Evolutionary conservation across 768 basidiomycete genomes (phyloP).

Genomic region (Pholiota microspora): DNA sequence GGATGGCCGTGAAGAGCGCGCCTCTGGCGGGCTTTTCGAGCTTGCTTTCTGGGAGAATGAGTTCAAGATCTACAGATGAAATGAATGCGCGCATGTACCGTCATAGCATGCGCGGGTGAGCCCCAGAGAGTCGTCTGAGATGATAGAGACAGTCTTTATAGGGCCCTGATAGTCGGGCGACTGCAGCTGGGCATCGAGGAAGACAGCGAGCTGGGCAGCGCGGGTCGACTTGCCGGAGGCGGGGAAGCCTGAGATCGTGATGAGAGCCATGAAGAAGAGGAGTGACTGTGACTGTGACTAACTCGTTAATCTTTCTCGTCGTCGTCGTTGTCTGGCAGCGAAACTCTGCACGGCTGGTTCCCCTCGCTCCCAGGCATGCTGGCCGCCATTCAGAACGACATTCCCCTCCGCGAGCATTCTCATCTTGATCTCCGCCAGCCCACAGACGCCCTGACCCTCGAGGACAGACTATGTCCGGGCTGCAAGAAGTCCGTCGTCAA

Average conservation of each 20-base stretch:
- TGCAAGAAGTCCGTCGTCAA: constrained; percentile 80
- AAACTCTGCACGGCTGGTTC: constrained; percentile 1
- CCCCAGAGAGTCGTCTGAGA: constrained; percentile 76
- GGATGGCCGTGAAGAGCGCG: constrained; percentile 79
- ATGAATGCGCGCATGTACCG: constrained; percentile 42
- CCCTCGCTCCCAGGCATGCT: constrained; percentile 19
- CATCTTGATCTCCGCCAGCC: constrained; percentile 30
- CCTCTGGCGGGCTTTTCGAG: constrained; percentile 89
- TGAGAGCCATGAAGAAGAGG: constrained; percentile 69
- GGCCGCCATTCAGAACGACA: constrained; percentile 23
- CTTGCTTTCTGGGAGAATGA: constrained; percentile 51
- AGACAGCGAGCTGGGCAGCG: constrained; percentile 57
- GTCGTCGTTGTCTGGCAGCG: constrained; percentile 12
- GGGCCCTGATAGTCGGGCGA: constrained; percentile 55
- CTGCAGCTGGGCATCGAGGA: constrained; percentile 52
- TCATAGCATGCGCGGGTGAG: constrained; percentile 68
- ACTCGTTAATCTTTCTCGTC: constrained; percentile 6
- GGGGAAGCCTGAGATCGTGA: constrained; percentile 89
- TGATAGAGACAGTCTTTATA: constrained; percentile 38
- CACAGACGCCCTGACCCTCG: constrained; percentile 29
- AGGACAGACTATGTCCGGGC: constrained; percentile 75
- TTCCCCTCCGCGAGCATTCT: constrained; percentile 35
- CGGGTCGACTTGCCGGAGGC: constrained; percentile 83
- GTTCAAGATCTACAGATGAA: not conserved
- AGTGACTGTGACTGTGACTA: constrained; percentile 18